Evolutionary conservation across 768 basidiomycete species (phyloP).

Genomic region (Lentinula raphanica): DNA sequence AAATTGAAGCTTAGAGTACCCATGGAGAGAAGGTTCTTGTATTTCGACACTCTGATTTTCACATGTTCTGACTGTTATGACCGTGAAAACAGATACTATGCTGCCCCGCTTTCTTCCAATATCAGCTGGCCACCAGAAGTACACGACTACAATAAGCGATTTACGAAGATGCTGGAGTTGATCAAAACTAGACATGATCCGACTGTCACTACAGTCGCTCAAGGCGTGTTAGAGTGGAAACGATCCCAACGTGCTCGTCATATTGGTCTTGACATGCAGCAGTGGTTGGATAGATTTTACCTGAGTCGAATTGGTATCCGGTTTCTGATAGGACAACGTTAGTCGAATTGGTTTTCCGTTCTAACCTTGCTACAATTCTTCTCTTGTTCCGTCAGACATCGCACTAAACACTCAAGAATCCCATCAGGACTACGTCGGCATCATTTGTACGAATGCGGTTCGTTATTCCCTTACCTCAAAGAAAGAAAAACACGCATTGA

Average conservation of each 20-base stretch:
- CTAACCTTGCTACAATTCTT: neutral
- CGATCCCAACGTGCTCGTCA: slow-evolving; percentile 58
- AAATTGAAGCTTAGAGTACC: slow-evolving; percentile 72
- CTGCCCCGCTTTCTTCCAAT: slow-evolving; percentile 45
- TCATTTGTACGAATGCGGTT: slow-evolving; percentile 91
- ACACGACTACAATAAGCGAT: slow-evolving; percentile 85
- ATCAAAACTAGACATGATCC: slow-evolving; percentile 97
- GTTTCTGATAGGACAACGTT: slow-evolving; percentile 94
- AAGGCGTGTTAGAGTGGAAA: slow-evolving; percentile 97
- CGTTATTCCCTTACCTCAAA: slow-evolving; percentile 23
- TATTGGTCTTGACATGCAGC: slow-evolving; percentile 85
- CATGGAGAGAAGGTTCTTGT: slow-evolving; percentile 77
- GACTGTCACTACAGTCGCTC: slow-evolving; percentile 94
- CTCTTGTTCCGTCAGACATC: slow-evolving; percentile 55
- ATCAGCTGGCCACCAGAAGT: slow-evolving; percentile 88
- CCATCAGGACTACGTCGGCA: slow-evolving; percentile 91
- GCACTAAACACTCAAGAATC: slow-evolving; percentile 90
- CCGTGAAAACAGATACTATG: slow-evolving; percentile 55
- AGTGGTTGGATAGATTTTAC: slow-evolving; percentile 96
- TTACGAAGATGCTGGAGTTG: slow-evolving; percentile 79
- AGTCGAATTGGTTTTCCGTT: slow-evolving; percentile 21
- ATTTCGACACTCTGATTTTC: slow-evolving; percentile 17
- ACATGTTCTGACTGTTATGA: neutral
- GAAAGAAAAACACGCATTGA: neutral
- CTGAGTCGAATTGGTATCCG: slow-evolving; percentile 94